phyloP scores from a whole-genome alignment of 805 yeast species.

The Candida ulmi region DNA sequence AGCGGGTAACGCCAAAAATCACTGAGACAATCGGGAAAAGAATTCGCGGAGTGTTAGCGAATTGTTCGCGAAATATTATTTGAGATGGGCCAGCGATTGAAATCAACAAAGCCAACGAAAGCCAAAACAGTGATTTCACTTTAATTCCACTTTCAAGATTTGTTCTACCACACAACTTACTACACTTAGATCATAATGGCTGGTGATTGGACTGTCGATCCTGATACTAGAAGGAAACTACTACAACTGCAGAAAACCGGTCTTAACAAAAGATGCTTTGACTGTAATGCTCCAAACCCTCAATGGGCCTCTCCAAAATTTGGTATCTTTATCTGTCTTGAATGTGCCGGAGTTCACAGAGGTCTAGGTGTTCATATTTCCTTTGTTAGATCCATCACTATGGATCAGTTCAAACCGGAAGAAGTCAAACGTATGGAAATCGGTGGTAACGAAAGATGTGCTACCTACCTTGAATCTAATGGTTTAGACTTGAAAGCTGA shows the following conservation, averaged over 20 bases:
- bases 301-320: conserved; percentile 99
- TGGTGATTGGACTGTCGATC: conserved; percentile 85
- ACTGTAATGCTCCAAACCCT: conserved; percentile 93
- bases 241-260: conserved; percentile 75
- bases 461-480: conserved; percentile 58
- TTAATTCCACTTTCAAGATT: too few species aligned
- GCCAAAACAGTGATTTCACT: not conserved
- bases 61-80: too few species aligned
- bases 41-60: too few species aligned
- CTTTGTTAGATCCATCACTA: conserved; percentile 92
- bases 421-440: conserved; percentile 86
- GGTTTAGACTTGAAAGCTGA: conserved; percentile 65
- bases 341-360: conserved; percentile 95
- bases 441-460: conserved; percentile 86
- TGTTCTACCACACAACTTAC: too few species aligned
- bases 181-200: conserved; percentile 4
- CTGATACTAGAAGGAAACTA: conserved; percentile 81
- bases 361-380: conserved; percentile 96
- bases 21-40: too few species aligned
- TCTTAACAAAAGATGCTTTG: conserved; percentile 84
- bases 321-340: conserved; percentile 94
- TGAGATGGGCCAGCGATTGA: too few species aligned
- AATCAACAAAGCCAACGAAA: not conserved
- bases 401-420: conserved; percentile 97
- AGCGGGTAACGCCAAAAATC: not conserved